phyloP scores from a whole-genome alignment of 78 protist genomes.

The Chrysochromulina parva region DNA sequence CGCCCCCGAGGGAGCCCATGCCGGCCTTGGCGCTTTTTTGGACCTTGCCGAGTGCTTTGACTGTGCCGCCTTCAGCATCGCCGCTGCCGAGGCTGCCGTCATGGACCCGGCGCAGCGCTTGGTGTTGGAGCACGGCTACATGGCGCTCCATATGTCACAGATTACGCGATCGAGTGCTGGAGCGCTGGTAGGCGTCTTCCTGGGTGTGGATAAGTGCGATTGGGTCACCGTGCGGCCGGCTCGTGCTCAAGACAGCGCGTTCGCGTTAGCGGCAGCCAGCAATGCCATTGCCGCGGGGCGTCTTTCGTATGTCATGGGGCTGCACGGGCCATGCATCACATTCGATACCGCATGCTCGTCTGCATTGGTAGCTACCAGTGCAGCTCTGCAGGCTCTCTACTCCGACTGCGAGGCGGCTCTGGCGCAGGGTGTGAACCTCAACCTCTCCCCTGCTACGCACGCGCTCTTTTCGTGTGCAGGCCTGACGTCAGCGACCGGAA shows the following conservation, averaged over 20 bases:
- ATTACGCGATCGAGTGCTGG: neutral
- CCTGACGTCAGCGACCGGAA: conserved; percentile 61
- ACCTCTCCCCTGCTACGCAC: neutral
- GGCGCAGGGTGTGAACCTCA: neutral
- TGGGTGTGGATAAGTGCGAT: neutral
- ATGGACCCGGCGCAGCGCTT: conserved; percentile 38
- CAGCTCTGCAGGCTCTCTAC: neutral
- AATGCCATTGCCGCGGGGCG: conserved; percentile 46
- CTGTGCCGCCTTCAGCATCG: neutral
- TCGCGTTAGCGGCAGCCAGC: neutral
- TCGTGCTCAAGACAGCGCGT: neutral
- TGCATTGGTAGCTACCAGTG: conserved; percentile 67
- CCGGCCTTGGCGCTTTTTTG: neutral
- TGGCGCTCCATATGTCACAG: neutral
- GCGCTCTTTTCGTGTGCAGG: conserved; percentile 44
- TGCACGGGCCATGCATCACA: conserved; percentile 78
- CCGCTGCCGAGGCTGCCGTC: neutral
- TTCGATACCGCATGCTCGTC: conserved; percentile 90
- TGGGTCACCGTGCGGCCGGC: neutral
- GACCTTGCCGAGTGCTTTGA: neutral
- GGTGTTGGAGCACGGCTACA: neutral
- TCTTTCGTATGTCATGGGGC: conserved; percentile 68
- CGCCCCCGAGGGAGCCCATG: neutral
- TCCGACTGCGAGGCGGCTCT: neutral
- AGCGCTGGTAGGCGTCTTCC: neutral